phyloP scores from a whole-genome alignment of 805 yeast genomes.

The Torulaspora quercuum region DNA sequence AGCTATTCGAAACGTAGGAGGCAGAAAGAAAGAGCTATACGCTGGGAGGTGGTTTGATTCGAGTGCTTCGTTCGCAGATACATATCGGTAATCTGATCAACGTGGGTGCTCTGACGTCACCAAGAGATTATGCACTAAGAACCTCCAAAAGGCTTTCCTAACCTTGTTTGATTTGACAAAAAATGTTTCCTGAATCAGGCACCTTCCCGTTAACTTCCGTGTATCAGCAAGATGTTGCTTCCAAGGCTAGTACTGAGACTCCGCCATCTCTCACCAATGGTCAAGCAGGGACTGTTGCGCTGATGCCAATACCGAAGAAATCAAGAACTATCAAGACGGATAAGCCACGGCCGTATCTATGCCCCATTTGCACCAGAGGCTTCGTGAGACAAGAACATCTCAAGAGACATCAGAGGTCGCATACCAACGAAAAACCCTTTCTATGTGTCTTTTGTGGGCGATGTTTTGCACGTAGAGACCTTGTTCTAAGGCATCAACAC shows the following conservation, averaged over 20 bases:
- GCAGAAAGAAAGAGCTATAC: too few relatives aligned
- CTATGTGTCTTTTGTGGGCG: constrained; percentile 96
- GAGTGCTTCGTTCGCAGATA: too few relatives aligned
- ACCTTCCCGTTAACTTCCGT: constrained; percentile 2
- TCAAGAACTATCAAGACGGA: constrained; percentile 81
- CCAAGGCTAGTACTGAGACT: not conserved
- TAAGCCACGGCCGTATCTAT: constrained; percentile 90
- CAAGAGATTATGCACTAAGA: constrained; percentile 3
- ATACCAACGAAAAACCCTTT: constrained; percentile 93
- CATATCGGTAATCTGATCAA: too few relatives aligned
- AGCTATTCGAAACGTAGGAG: too few relatives aligned
- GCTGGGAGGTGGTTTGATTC: too few relatives aligned
- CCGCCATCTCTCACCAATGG: not conserved
- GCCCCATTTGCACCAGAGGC: constrained; percentile 87
- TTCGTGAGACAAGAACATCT: constrained; percentile 94
- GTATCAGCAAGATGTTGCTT: not conserved
- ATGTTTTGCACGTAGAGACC: constrained; percentile 86
- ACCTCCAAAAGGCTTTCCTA: not conserved
- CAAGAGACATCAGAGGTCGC: constrained; percentile 89
- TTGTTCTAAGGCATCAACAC: constrained; percentile 90
- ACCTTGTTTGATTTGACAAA: not conserved
- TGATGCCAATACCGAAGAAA: constrained; percentile 80
- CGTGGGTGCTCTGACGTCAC: too few relatives aligned
- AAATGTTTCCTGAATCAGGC: constrained; percentile 10
- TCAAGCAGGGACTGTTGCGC: constrained; percentile 3